Evolutionary conservation across 2,329 filamentous ascomycete species (phyloP).

Genomic region (Fusarium sp.): DNA sequence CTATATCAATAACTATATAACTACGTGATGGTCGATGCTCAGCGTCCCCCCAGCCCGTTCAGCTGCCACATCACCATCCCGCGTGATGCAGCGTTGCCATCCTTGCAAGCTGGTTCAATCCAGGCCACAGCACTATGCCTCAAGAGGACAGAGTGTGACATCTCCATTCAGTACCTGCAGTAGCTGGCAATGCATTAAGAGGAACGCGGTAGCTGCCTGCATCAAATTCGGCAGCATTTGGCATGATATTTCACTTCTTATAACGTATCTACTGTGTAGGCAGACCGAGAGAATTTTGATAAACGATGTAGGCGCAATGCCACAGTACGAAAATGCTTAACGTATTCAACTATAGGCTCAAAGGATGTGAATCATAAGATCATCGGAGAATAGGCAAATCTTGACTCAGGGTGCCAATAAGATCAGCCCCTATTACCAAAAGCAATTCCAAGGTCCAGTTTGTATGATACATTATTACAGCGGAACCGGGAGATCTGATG

Average conservation of each 20-base stretch:
- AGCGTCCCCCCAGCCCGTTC: background rate
- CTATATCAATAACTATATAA: background rate
- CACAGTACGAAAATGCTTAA: background rate
- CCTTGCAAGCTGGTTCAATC: slow-evolving; percentile 5
- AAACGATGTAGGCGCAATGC: background rate
- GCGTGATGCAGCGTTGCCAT: slow-evolving; percentile 4
- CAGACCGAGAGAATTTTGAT: background rate
- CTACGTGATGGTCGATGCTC: background rate
- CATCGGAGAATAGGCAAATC: background rate
- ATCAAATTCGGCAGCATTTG: slow-evolving; percentile 8
- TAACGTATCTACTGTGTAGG: background rate
- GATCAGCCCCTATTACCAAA: background rate
- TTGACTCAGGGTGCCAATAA: background rate
- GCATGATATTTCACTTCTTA: background rate
- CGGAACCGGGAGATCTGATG: background rate
- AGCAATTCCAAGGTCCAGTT: background rate
- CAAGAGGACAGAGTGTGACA: slow-evolving; percentile 16
- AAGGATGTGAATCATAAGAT: background rate
- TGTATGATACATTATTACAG: background rate
- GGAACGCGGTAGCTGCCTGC: slow-evolving; percentile 18
- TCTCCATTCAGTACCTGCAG: slow-evolving; percentile 33
- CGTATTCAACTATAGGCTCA: background rate
- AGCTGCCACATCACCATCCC: slow-evolving; percentile 6
- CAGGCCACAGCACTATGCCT: slow-evolving; percentile 20
- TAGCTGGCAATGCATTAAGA: slow-evolving; percentile 22